phyloP scores from a whole-genome alignment of 1,284 basidiomycete species.

The Schizopora paradoxa region DNA sequence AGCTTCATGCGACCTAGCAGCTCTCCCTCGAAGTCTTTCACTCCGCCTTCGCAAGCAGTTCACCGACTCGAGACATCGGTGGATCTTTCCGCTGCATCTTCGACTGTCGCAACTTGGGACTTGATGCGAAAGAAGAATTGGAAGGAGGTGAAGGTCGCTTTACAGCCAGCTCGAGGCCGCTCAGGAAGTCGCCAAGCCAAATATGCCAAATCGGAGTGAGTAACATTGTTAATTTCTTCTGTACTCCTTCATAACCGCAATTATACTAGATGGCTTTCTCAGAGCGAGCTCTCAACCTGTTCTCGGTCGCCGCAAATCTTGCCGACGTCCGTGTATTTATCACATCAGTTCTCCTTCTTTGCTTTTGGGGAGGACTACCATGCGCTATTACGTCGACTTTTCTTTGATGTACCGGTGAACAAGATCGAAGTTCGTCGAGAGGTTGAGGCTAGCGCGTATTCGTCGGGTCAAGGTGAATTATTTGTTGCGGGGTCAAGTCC shows the following conservation, averaged over 20 bases:
- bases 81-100: slow-evolving; percentile 49
- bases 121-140: slow-evolving; percentile 49
- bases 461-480: slow-evolving; percentile 32
- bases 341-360: slow-evolving; percentile 77
- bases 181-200: slow-evolving; percentile 21
- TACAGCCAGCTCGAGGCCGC: slow-evolving; percentile 22
- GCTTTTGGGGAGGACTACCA: slow-evolving; percentile 75
- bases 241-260: slow-evolving; percentile 9
- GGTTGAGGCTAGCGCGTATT: slow-evolving; percentile 58
- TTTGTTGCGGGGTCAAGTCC: slow-evolving; percentile 47
- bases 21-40: slow-evolving; percentile 19
- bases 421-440: slow-evolving; percentile 69
- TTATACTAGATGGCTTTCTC: slow-evolving; percentile 53
- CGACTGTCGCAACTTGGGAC: slow-evolving; percentile 63
- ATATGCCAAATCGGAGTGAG: slow-evolving; percentile 21
- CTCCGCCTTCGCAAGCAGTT: slow-evolving; percentile 19
- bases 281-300: slow-evolving; percentile 75
- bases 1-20: slow-evolving; percentile 29
- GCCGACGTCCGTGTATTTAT: slow-evolving; percentile 71
- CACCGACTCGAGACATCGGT: slow-evolving; percentile 22
- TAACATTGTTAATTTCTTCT: slow-evolving; percentile 5
- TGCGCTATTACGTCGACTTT: slow-evolving; percentile 63
- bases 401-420: slow-evolving; percentile 52
- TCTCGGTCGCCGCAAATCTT: slow-evolving; percentile 53
- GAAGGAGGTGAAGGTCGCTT: slow-evolving; percentile 44